Evolutionary conservation across 2,329 filamentous ascomycete genomes (phyloP).

Genomic region (Cladosporium halotolerans): DNA sequence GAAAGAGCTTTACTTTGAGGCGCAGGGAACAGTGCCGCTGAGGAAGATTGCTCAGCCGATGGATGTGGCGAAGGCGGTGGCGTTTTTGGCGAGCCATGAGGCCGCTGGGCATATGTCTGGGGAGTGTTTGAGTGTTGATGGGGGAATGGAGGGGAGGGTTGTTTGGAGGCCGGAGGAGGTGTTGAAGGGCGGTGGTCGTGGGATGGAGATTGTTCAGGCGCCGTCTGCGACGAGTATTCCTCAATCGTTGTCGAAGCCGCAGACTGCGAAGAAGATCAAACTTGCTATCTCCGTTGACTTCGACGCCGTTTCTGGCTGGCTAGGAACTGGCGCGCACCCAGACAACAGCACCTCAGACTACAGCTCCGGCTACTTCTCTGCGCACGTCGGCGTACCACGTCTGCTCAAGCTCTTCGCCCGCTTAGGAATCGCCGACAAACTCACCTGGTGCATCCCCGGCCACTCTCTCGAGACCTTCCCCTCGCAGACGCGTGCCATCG

Average conservation of each 20-base stretch:
- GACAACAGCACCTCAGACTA: slow-evolving; percentile 53
- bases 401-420: slow-evolving; percentile 50
- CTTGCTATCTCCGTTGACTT: slow-evolving; percentile 45
- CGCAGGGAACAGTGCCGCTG: slow-evolving; percentile 44
- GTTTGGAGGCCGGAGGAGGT: slow-evolving; percentile 44
- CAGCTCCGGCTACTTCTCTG: slow-evolving; percentile 50
- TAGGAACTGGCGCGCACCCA: slow-evolving; percentile 50
- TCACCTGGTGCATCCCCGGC: slow-evolving; percentile 57
- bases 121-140: slow-evolving; percentile 47
- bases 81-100: slow-evolving; percentile 45
- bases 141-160: slow-evolving; percentile 46
- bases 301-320: slow-evolving; percentile 55
- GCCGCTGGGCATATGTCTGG: slow-evolving; percentile 51
- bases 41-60: slow-evolving; percentile 44
- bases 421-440: slow-evolving; percentile 45
- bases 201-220: no score
- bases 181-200: background rate
- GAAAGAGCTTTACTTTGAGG: slow-evolving; percentile 45
- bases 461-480: slow-evolving; percentile 55
- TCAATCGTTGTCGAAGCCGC: slow-evolving; percentile 11
- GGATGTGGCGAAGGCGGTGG: slow-evolving; percentile 45
- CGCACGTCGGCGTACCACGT: slow-evolving; percentile 50
- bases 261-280: slow-evolving; percentile 31
- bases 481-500: slow-evolving; percentile 43
- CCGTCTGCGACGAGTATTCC: no score